A percentile compares a stretch with the other conserved stretches of the same genome.
Conservation (phyloP, 306 rosid genomes). For the Vicia villosa region DNA sequence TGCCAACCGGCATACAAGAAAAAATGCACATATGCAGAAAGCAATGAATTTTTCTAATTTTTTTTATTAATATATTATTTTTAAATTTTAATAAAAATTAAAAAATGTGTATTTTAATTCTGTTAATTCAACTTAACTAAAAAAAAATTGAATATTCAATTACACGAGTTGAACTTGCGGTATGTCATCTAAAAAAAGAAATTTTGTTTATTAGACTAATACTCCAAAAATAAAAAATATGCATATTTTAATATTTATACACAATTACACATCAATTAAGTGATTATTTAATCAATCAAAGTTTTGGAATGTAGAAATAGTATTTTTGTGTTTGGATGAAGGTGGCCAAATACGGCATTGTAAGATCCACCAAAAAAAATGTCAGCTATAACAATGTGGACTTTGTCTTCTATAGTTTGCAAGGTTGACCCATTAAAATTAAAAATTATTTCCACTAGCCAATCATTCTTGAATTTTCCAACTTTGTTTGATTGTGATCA, state of each 20-base stretch:
- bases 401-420: slow-evolving; percentile 32
- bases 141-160: too few species aligned
- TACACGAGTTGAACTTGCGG: too few species aligned
- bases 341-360: slow-evolving; percentile 41
- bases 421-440: slow-evolving; percentile 40
- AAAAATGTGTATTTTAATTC: too few species aligned
- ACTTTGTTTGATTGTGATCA: slow-evolving; percentile 8
- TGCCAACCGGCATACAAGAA: slow-evolving; percentile 28
- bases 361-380: slow-evolving; percentile 36
- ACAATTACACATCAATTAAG: neutral
- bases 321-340: slow-evolving; percentile 4
- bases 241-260: neutral
- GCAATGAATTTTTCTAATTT: too few species aligned
- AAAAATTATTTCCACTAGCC: slow-evolving; percentile 5
- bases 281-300: neutral
- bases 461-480: slow-evolving; percentile 29
- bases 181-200: too few species aligned
- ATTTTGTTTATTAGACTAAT: too few species aligned
- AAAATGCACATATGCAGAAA: slow-evolving; percentile 6
- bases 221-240: too few species aligned
- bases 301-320: neutral
- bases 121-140: too few species aligned
- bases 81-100: too few species aligned
- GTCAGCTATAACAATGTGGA: slow-evolving; percentile 38
- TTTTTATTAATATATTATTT: too few species aligned